Evolutionary conservation across 73 alveolate genomes (phyloP).

Genomic region (Paramecium primaurelia): DNA sequence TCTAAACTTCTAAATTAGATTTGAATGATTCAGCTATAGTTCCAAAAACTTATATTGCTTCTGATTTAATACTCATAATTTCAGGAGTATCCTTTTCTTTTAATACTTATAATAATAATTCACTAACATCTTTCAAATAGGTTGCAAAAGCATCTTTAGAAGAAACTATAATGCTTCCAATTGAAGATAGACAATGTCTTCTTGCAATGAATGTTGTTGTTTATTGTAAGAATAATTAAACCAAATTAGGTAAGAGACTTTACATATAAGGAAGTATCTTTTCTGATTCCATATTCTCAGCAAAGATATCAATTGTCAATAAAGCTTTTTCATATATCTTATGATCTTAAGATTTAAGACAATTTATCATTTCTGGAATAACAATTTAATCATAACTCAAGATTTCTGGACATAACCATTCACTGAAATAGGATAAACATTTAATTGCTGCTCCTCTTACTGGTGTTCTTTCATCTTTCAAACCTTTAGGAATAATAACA

Average conservation of each 20-base stretch:
- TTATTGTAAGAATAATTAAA: neutral
- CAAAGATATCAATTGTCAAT: slow-evolving; percentile 56
- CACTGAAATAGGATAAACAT: slow-evolving; percentile 55
- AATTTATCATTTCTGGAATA: slow-evolving; percentile 47
- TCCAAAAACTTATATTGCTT: slow-evolving; percentile 54
- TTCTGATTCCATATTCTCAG: slow-evolving; percentile 59
- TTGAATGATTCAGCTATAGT: slow-evolving; percentile 54
- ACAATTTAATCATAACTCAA: slow-evolving; percentile 30
- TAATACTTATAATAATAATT: slow-evolving; percentile 24
- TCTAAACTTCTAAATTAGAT: slow-evolving; percentile 13
- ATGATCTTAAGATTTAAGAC: neutral
- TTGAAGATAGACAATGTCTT: slow-evolving; percentile 53
- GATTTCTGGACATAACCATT: slow-evolving; percentile 55
- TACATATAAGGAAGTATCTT: slow-evolving; percentile 21
- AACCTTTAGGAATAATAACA: slow-evolving; percentile 56
- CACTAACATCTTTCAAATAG: slow-evolving; percentile 46
- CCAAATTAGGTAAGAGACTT: slow-evolving; percentile 17
- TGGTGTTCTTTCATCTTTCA: slow-evolving; percentile 34
- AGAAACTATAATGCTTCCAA: slow-evolving; percentile 38
- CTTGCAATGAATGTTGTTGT: slow-evolving; percentile 51
- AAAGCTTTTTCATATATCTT: slow-evolving; percentile 58
- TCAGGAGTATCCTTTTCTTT: slow-evolving; percentile 46
- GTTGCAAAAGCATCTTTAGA: slow-evolving; percentile 29
- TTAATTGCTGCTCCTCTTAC: slow-evolving; percentile 65
- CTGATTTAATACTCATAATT: slow-evolving; percentile 53